Conservation (phyloP, 139 green algal genomes). For the Chlorella sorokiniana region DNA sequence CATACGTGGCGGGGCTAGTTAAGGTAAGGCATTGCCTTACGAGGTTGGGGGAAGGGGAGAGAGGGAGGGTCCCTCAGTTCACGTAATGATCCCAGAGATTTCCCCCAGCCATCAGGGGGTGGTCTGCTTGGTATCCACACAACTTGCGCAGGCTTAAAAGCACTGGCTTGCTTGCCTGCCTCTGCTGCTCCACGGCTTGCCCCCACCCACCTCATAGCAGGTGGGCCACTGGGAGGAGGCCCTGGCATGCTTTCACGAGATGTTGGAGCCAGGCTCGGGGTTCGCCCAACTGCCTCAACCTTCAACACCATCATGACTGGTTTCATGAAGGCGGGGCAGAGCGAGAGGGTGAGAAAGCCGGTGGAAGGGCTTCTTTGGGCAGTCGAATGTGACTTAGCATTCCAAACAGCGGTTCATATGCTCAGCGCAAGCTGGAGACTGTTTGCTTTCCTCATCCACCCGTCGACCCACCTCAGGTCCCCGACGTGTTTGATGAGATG, state of each 20-base stretch:
- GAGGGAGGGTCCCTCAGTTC: neutral
- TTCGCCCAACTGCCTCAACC: slow-evolving; percentile 67
- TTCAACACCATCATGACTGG: slow-evolving; percentile 73
- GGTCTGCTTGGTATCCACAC: no score
- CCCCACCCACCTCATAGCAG: neutral
- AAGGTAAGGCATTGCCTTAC: slow-evolving; percentile 30
- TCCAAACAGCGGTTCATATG: no score
- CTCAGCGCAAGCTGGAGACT: no score
- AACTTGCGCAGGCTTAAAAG: no score
- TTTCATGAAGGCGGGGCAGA: slow-evolving; percentile 46
- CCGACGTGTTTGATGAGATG: slow-evolving; percentile 32
- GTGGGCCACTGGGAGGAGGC: slow-evolving; percentile 66
- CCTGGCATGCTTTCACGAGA: slow-evolving; percentile 49
- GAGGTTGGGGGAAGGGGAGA: neutral
- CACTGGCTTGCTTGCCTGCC: neutral
- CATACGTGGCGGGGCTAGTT: slow-evolving; percentile 68
- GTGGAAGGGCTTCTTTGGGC: neutral
- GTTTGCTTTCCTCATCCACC: no score
- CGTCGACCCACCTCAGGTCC: slow-evolving; percentile 11
- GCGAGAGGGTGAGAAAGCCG: neutral
- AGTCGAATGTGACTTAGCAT: no score
- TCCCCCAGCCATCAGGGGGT: no score
- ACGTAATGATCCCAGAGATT: neutral
- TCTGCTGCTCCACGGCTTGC: neutral
- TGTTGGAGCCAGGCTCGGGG: slow-evolving; percentile 46